Percentiles rank a stretch among this genome's conserved stretches.
These are phyloP conservation scores for Ogataea dorogensis DNA, from an alignment of 805 yeast genomes.

Conservation along the genomic window DNA sequence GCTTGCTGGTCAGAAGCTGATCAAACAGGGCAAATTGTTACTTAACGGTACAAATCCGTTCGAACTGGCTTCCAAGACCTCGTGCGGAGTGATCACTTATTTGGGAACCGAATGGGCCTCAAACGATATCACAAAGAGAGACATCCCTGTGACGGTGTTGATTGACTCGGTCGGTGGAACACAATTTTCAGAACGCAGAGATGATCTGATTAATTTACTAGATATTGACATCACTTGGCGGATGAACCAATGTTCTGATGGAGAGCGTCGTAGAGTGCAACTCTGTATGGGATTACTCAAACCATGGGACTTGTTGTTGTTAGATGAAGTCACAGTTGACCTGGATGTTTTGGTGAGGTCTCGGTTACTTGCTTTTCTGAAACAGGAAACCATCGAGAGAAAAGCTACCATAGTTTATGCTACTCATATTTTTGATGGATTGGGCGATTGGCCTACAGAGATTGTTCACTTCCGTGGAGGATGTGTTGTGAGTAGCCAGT, in stretches of 20 bases:
- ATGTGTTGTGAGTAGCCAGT: slow-evolving; percentile 39
- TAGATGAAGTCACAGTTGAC: slow-evolving; percentile 97
- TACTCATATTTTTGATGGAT: slow-evolving; percentile 95
- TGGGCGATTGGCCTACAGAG: slow-evolving; percentile 86
- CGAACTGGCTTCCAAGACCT: slow-evolving; percentile 32
- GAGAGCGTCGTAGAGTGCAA: slow-evolving; percentile 93
- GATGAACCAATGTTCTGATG: slow-evolving; percentile 90
- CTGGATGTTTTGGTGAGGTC: slow-evolving; percentile 89
- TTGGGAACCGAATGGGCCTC: slow-evolving; percentile 98
- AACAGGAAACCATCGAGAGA: slow-evolving; percentile 68
- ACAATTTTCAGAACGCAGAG: slow-evolving; percentile 68
- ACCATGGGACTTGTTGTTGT: slow-evolving; percentile 84
- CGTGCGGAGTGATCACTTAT: slow-evolving; percentile 50
- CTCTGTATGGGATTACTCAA: slow-evolving; percentile 87
- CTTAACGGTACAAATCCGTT: slow-evolving; percentile 92
- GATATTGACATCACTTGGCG: slow-evolving; percentile 90
- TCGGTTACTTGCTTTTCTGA: slow-evolving; percentile 66
- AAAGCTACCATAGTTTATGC: slow-evolving; percentile 83
- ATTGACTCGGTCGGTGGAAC: slow-evolving; percentile 84
- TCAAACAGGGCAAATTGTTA: slow-evolving; percentile 63
- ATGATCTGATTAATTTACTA: slow-evolving; percentile 66
- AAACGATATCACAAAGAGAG: slow-evolving; percentile 85
- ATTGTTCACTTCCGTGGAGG: slow-evolving; percentile 79
- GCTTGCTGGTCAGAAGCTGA: slow-evolving; percentile 87
- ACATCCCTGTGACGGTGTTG: slow-evolving; percentile 80